Evolutionary conservation across 768 basidiomycete genomes (phyloP), one percentile per base, ranked within the genome.

Genomic region (Hypholoma fasciculare): DNA sequence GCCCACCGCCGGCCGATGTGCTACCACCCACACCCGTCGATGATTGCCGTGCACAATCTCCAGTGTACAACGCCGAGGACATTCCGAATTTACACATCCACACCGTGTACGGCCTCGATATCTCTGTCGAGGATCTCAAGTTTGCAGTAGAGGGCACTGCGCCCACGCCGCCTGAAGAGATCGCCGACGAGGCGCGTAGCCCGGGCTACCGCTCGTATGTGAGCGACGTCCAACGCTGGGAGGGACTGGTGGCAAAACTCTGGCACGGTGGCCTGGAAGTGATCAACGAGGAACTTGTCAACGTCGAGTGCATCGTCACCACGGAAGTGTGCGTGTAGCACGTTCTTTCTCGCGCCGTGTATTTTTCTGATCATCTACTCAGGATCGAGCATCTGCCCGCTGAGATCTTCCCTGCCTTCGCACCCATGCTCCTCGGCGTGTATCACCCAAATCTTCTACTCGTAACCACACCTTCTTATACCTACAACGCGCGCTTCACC

Each of bases 381-480:
- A 94, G 94, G 7, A 87, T 96, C 61, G 93, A 96, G 66, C 93
- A 96, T 63, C 75, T 96, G 48, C 76, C 81, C 0, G 79, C 82
- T 0, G 71, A 80, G 4, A 70, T 88, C 30, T 76, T 94, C 13
- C 73, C 78, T 0, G 76, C 78, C 17, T 89, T 94, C 62, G 83
- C 87, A 7, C 88, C 89, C 3, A 70, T 86, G 50, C 72, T 96
- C 13, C 80, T 96, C 12, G 92, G 93, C 0, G 75, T 82, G 34
- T 96, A 96, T 64, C 85, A 84, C 54, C 94, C 94, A 0, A 77
- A 78, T 26, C 66, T 88, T 43, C 77, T 94, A 44, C 79, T 96
- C 19, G 67, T 95, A 65, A 96, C 94, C 0, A 96, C 94, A 0
- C 94, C 93, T 0, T 91, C 89, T 2, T 94, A 88, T 73, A 85